Conservation (phyloP, 2,329 filamentous ascomycete genomes). For the Microsporum ferrugineum region DNA sequence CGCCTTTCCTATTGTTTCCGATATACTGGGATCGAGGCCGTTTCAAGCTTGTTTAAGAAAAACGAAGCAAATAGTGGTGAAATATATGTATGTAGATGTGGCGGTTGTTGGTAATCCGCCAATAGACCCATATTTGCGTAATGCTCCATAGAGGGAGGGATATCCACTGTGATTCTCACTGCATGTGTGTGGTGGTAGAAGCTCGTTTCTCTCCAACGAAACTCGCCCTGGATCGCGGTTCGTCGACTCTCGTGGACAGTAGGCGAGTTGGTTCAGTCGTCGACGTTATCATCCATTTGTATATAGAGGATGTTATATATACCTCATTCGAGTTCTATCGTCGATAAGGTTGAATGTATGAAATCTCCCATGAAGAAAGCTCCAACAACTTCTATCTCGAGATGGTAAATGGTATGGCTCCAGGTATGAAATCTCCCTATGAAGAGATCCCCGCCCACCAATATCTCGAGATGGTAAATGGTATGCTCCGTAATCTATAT, state of each 20-base stretch:
- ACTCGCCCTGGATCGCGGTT: neutral
- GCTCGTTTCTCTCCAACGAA: neutral
- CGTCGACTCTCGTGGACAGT: neutral
- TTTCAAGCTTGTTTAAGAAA: neutral
- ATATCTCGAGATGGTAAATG: too few species aligned
- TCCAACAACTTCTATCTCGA: too few species aligned
- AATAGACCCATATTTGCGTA: too few species aligned
- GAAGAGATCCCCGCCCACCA: too few species aligned
- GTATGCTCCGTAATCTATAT: too few species aligned
- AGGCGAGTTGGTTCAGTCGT: neutral
- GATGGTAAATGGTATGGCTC: too few species aligned
- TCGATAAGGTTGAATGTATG: neutral
- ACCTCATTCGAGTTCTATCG: neutral
- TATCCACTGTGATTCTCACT: neutral
- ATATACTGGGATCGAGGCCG: neutral
- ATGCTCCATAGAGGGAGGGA: too few species aligned
- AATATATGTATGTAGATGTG: neutral
- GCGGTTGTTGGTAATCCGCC: neutral
- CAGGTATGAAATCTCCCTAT: too few species aligned
- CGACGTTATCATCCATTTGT: neutral
- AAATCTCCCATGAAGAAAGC: too few species aligned
- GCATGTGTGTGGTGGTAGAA: neutral
- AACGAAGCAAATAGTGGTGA: neutral
- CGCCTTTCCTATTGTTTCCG: neutral
- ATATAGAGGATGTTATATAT: neutral